A percentile compares a stretch with the other conserved stretches of the same genome.
Conservation (phyloP, 2,329 filamentous ascomycete species). For the Sordariomycetes sp. region DNA sequence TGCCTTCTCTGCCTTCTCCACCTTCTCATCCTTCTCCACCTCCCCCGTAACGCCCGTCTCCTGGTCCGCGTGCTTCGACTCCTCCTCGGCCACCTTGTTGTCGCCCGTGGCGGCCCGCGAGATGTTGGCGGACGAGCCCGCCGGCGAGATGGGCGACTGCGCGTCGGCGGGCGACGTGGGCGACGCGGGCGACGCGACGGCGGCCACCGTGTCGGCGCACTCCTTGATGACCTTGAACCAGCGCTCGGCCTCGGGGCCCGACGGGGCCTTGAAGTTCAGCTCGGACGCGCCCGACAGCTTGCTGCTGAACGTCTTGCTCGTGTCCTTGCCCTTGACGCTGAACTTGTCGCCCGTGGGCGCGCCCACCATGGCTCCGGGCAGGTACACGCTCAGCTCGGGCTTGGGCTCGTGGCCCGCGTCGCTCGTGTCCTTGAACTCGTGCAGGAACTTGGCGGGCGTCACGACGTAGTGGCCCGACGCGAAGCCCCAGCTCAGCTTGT, state of each 20-base stretch:
- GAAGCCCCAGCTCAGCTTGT: slow-evolving; percentile 70
- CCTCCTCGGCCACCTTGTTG: slow-evolving; percentile 2
- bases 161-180: slow-evolving; percentile 18
- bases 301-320: slow-evolving; percentile 67
- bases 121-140: not conserved
- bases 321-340: slow-evolving; percentile 90
- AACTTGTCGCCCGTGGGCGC: slow-evolving; percentile 69
- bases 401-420: slow-evolving; percentile 57
- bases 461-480: slow-evolving; percentile 81
- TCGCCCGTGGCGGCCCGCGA: not conserved
- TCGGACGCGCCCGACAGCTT: slow-evolving; percentile 74
- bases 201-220: slow-evolving; percentile 37
- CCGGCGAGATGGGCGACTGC: slow-evolving; percentile 8
- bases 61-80: not conserved
- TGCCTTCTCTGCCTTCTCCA: slow-evolving; percentile 7
- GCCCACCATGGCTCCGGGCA: slow-evolving; percentile 80
- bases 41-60: slow-evolving; percentile 8
- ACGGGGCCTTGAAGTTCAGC: slow-evolving; percentile 79
- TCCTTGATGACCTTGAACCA: slow-evolving; percentile 69
- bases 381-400: slow-evolving; percentile 82
- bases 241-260: slow-evolving; percentile 65
- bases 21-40: not conserved
- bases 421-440: slow-evolving; percentile 94
- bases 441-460: slow-evolving; percentile 76
- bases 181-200: slow-evolving; percentile 15